Percentiles rank a stretch among this genome's conserved stretches.
phyloP scores from a whole-genome alignment of 208 protist genomes.

The Crithidia expoeki region DNA sequence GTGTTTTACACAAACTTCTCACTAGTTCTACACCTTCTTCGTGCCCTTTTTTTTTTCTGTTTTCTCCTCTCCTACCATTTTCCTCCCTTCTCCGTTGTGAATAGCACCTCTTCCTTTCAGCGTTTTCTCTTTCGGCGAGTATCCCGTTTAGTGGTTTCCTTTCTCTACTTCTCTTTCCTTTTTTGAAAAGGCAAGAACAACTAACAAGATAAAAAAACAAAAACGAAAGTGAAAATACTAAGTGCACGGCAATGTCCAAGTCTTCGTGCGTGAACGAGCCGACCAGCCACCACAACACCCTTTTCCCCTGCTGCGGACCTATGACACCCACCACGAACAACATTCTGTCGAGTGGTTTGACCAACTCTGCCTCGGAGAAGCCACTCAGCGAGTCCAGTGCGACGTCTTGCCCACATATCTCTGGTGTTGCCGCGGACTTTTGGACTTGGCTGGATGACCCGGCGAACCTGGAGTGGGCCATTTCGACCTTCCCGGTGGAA shows the following conservation, averaged over 20 bases:
- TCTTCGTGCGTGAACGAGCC: neutral
- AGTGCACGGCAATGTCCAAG: too few relatives aligned
- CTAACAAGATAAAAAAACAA: too few relatives aligned
- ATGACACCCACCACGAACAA: slow-evolving; percentile 7
- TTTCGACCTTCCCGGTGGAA: slow-evolving; percentile 20
- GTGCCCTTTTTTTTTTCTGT: neutral
- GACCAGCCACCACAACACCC: neutral
- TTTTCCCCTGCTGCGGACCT: neutral
- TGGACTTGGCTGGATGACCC: slow-evolving; percentile 22
- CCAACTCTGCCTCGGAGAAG: slow-evolving; percentile 24
- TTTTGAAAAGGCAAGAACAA: too few relatives aligned
- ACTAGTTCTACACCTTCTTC: neutral
- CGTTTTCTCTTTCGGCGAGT: slow-evolving; percentile 1
- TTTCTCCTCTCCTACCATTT: neutral
- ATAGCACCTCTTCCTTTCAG: neutral
- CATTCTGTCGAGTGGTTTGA: slow-evolving; percentile 1
- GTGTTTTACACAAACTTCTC: neutral
- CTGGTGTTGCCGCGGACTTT: slow-evolving; percentile 22
- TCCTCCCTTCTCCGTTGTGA: neutral
- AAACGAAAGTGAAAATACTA: too few relatives aligned
- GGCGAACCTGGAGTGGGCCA: slow-evolving; percentile 27
- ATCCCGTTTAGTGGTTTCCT: neutral
- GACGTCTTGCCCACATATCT: slow-evolving; percentile 13
- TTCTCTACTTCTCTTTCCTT: too few relatives aligned
- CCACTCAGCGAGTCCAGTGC: slow-evolving; percentile 17